Base-by-base conservation (phyloP, 345 rosid genomes). In the Turnera subulata region DNA sequence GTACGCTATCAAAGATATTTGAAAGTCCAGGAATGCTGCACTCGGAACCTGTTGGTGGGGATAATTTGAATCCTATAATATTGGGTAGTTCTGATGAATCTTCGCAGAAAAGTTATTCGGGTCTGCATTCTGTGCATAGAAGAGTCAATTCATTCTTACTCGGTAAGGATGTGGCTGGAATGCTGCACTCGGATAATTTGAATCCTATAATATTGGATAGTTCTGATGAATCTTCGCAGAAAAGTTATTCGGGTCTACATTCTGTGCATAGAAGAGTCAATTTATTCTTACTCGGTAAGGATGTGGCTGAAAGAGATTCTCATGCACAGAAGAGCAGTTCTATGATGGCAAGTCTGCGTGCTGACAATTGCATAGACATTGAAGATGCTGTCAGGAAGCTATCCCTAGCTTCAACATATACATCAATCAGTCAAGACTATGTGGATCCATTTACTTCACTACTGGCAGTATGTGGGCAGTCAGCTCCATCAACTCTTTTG, bases 1-100 rank as follows among this genome's bases (percentile, higher is more conserved):
- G 73, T 71, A 82, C 96, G 23, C 73, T 89, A 49, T 82, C 97
- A 9, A 87, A 85, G 78, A 78, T 93, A 70, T 54, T 93, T 38
- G 97, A 80, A 67, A 76, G 82, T 56, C 80, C 88, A 62, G 38
- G 69, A 59, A 53, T 60, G 54, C 53, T 44, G 50, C 56, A 46
- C 11, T 55, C 61, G 45, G 79, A 65, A 48, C 56, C 85, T 16
- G 44, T 69, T 58, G 26, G 18, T 63, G 70, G 45, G 26, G 68
- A 67, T 53, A 67, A 49, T 51, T 32, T 56, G 46, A 68, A 58
- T 39, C 46, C 56, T 26, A 57, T 70, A 19, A 38, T 47, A 40
- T 61, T 82, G 71, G 74, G 46, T 70, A 80, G 89, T 33, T 88
- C 97, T 10, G 77, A 58, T 32, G 73, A 69, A 52, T 45, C 74